Base-by-base conservation (phyloP, 192 early-diverging fungal species). In the Coemansia aciculifera region DNA sequence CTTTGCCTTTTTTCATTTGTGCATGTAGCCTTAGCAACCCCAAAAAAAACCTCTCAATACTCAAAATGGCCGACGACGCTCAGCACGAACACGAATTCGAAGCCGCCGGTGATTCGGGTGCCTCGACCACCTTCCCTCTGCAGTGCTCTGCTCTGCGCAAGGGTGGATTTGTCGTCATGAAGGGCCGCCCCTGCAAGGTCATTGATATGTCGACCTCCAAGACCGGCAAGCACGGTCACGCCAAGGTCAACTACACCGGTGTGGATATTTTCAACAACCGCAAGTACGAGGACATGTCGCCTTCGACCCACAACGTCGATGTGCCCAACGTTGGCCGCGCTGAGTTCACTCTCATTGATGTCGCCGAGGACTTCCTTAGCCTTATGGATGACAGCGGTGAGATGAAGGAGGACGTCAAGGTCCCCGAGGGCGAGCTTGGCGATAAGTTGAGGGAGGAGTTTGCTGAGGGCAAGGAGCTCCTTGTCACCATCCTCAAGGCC, bases 221-320 rank as follows among this genome's bases (percentile, higher is more conserved):
- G 91, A 98, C 96, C 74, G 96, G 96, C 79, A 98, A 98, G 94
- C 96, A 98, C 94, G 96, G 95, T 71, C 96, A 98, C 91, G 96
- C 96, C 86, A 98, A 98, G 94, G 96, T 98, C 72, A 88, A 98
- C 86, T 85, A 95, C 85, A 90, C 92, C 48, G 95, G 88, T 74
- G 88, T 90, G 69, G 95, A 97, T 82, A 95, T 98, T 86, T 98
- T 98, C 87, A 98, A 91, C 75, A 90, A 89, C 84, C 94, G 93
- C 91, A 98, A 98, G 90, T 86, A 91, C 78, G 96, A 98, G 87
- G 96, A 98, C 86, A 84, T 98, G 75, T 98, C 95, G 69, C 96
- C 96, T 71, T 98, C 96, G 77, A 98, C 96, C 87, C 96, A 98
- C 91, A 98, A 98, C 90, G 95, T 98, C 92, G 94, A 97, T 74